Evolutionary conservation across 2,329 filamentous ascomycete genomes (phyloP).

Genomic region (Cordyceps cateniannulata): DNA sequence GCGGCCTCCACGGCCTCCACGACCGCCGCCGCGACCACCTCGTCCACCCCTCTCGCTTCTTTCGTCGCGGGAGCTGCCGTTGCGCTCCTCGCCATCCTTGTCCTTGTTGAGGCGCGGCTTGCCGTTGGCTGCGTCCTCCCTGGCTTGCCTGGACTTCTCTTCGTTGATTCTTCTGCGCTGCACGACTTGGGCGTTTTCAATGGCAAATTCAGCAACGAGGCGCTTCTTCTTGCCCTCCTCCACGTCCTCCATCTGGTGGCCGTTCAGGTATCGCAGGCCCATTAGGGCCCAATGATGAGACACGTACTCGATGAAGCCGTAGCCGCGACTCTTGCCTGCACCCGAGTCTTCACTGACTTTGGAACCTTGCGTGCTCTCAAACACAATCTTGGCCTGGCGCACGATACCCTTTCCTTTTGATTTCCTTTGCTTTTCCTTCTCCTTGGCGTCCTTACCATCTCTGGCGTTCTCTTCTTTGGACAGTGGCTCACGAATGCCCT

Average conservation of each 20-base stretch:
- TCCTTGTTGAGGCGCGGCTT: slow-evolving; percentile 19
- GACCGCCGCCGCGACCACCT: slow-evolving; percentile 14
- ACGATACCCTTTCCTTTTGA: slow-evolving; percentile 80
- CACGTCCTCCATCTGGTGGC: slow-evolving; percentile 53
- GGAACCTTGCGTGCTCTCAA: slow-evolving; percentile 76
- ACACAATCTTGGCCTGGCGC: slow-evolving; percentile 89
- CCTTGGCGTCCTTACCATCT: slow-evolving; percentile 71
- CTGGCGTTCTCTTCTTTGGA: slow-evolving; percentile 85
- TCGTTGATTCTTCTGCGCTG: slow-evolving; percentile 51
- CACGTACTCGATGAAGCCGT: slow-evolving; percentile 95
- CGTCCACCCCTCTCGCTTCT: background rate
- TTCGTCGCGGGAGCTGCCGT: background rate
- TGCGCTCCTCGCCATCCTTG: slow-evolving; percentile 25
- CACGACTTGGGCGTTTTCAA: slow-evolving; percentile 97
- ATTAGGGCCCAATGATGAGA: slow-evolving; percentile 92
- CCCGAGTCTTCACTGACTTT: slow-evolving; percentile 74
- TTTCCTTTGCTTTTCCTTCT: slow-evolving; percentile 74
- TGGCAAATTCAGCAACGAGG: slow-evolving; percentile 92
- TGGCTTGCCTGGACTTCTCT: slow-evolving; percentile 26
- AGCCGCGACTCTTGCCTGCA: slow-evolving; percentile 80
- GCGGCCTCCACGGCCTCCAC: background rate
- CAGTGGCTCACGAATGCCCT: slow-evolving; percentile 65
- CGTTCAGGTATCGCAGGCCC: slow-evolving; percentile 91
- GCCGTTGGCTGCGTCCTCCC: background rate
- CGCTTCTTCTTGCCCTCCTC: slow-evolving; percentile 72